These are phyloP conservation scores for Termitomyces sp. DNA, from an alignment of 768 basidiomycete genomes.

Conservation along the genomic window DNA sequence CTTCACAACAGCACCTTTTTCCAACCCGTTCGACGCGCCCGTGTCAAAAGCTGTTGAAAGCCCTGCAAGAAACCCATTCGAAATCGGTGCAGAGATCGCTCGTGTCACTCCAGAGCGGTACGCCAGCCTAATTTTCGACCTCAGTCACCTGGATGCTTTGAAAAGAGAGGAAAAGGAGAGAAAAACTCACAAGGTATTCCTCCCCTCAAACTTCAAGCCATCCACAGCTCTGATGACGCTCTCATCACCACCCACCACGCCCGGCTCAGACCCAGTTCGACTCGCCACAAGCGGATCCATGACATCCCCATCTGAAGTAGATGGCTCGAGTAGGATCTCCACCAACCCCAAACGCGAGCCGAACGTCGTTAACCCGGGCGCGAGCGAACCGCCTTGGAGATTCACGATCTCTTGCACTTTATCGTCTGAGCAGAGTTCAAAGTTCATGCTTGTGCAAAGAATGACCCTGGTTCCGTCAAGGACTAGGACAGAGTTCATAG, in stretches of 20 bases:
- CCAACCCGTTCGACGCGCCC: constrained; percentile 53
- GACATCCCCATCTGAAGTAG: constrained; percentile 62
- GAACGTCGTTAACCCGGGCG: constrained; percentile 58
- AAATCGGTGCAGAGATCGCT: constrained; percentile 55
- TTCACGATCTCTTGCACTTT: constrained; percentile 31
- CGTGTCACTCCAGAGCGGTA: constrained; percentile 71
- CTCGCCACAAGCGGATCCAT: constrained; percentile 40
- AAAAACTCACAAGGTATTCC: constrained; percentile 42
- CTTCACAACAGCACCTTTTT: constrained; percentile 58
- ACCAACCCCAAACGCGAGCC: constrained; percentile 61
- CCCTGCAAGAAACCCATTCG: constrained; percentile 54
- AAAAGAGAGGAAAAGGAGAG: constrained; percentile 8
- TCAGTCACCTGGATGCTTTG: background rate
- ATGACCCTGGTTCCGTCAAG: constrained; percentile 43
- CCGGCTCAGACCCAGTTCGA: constrained; percentile 19
- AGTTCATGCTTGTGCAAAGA: constrained; percentile 28
- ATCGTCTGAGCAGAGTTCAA: constrained; percentile 2
- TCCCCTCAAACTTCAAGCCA: constrained; percentile 48
- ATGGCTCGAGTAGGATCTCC: constrained; percentile 60
- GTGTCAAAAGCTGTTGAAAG: constrained; percentile 57
- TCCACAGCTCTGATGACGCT: constrained; percentile 57
- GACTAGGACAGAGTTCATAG: constrained; percentile 34
- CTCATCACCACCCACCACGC: constrained; percentile 34
- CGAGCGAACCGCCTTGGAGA: constrained; percentile 57
- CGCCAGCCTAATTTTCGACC: constrained; percentile 44